phyloP scores from a whole-genome alignment of 305 asterid species.

The Fraxinus xanthoxyloides region DNA sequence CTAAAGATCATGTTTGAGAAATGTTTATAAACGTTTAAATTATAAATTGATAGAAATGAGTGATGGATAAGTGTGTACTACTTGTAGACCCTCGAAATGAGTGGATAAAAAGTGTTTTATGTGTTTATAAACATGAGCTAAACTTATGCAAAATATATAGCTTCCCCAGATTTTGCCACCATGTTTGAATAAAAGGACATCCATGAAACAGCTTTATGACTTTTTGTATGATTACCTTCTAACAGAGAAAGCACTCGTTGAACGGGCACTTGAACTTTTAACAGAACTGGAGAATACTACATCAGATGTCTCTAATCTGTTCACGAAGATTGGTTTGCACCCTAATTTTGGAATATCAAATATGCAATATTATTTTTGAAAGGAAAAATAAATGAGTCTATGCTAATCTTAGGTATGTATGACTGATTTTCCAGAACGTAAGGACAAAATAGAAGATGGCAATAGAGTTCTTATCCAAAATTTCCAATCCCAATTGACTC shows the following conservation, averaged over 20 bases:
- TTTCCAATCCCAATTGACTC: conserved; percentile 38
- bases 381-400: background rate
- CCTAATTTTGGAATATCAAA: background rate
- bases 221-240: background rate
- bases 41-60: background rate
- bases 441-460: conserved; percentile 40
- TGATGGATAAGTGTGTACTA: background rate
- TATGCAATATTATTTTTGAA: background rate
- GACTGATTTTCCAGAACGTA: conserved; percentile 34
- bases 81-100: background rate
- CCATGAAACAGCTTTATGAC: background rate
- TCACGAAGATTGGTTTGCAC: conserved; percentile 39
- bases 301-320: conserved; percentile 44
- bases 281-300: conserved; percentile 51
- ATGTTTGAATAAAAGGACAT: background rate
- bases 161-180: conserved; percentile 2
- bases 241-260: conserved; percentile 42
- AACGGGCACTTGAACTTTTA: conserved; percentile 53
- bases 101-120: background rate
- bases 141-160: background rate
- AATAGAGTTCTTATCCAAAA: conserved; percentile 39
- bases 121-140: background rate
- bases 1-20: background rate
- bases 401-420: background rate
- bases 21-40: background rate